Conservation (phyloP, 495 filamentous ascomycete species). For the Astrocystis sublimbata region DNA sequence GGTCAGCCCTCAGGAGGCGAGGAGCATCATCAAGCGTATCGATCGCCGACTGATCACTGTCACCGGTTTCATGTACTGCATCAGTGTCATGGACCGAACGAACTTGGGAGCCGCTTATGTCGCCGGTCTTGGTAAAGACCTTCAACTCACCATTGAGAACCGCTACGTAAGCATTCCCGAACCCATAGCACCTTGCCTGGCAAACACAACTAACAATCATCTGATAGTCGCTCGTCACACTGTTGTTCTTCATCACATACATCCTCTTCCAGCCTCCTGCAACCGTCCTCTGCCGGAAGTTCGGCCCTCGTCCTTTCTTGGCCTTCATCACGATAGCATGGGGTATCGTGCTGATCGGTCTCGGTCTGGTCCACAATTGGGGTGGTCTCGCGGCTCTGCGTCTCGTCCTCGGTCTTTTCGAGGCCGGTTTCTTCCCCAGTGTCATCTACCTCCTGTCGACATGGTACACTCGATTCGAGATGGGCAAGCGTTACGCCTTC, state of each 20-base stretch:
- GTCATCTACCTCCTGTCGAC: conserved; percentile 61
- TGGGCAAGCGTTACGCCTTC: conserved; percentile 59
- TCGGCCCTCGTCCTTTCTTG: conserved; percentile 57
- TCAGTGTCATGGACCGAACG: conserved; percentile 63
- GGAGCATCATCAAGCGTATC: conserved; percentile 54
- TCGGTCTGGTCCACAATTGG: conserved; percentile 57
- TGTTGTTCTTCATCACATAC: conserved; percentile 65
- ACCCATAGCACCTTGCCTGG: neutral
- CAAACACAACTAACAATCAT: conserved; percentile 6
- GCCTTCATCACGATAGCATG: conserved; percentile 52
- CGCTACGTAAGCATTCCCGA: conserved; percentile 40
- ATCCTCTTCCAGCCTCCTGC: conserved; percentile 55
- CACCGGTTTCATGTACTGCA: conserved; percentile 59
- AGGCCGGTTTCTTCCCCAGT: conserved; percentile 63
- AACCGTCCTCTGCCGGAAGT: conserved; percentile 55
- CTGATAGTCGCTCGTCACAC: conserved; percentile 48
- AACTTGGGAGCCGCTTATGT: conserved; percentile 59
- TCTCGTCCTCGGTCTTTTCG: conserved; percentile 59
- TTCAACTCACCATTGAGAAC: conserved; percentile 42
- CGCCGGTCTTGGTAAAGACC: conserved; percentile 54
- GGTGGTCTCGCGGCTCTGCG: conserved; percentile 52
- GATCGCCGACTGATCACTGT: conserved; percentile 59
- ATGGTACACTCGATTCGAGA: conserved; percentile 62
- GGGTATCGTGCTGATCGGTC: conserved; percentile 55
- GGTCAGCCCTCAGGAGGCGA: conserved; percentile 26